phyloP scores from a whole-genome alignment of 2,329 filamentous ascomycete genomes.

The Exophiala oligosperma region DNA sequence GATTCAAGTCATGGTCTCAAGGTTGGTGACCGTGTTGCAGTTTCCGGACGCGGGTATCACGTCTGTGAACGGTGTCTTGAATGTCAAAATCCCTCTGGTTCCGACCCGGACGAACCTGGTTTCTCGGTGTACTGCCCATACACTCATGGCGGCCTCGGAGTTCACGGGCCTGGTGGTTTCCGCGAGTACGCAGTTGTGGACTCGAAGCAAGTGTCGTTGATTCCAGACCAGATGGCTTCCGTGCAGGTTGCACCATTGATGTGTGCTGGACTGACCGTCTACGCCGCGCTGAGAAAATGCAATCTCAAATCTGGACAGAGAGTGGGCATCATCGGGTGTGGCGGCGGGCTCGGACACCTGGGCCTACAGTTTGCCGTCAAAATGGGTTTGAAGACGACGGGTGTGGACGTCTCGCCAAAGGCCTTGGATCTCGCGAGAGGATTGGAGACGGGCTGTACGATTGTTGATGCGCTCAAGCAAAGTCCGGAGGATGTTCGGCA shows the following conservation, averaged over 20 bases:
- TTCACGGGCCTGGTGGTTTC: slow-evolving; percentile 33
- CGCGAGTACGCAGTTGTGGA: slow-evolving; percentile 30
- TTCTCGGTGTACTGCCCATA: slow-evolving; percentile 47
- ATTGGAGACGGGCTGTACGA: slow-evolving; percentile 56
- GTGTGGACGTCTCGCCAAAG: slow-evolving; percentile 61
- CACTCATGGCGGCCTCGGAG: slow-evolving; percentile 48
- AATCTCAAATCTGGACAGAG: slow-evolving; percentile 31
- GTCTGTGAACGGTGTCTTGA: slow-evolving; percentile 15
- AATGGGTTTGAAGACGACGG: slow-evolving; percentile 65
- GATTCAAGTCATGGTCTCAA: not conserved
- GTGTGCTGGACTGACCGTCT: slow-evolving; percentile 26
- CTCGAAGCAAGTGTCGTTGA: slow-evolving; percentile 25
- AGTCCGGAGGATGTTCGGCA: slow-evolving; percentile 34
- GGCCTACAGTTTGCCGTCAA: slow-evolving; percentile 73
- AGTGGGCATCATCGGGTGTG: slow-evolving; percentile 68
- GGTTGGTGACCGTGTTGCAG: slow-evolving; percentile 12
- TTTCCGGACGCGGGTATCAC: slow-evolving; percentile 13
- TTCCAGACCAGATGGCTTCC: slow-evolving; percentile 26
- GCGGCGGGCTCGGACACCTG: slow-evolving; percentile 75
- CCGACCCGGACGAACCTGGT: slow-evolving; percentile 10
- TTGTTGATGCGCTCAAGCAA: slow-evolving; percentile 40
- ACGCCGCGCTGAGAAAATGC: slow-evolving; percentile 14
- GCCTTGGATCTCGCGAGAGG: slow-evolving; percentile 67
- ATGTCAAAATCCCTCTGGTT: slow-evolving; percentile 11
- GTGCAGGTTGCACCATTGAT: slow-evolving; percentile 21